Evolutionary conservation across 352 stramenopile species (phyloP).

Genomic region (Globisporangium nodosum): DNA sequence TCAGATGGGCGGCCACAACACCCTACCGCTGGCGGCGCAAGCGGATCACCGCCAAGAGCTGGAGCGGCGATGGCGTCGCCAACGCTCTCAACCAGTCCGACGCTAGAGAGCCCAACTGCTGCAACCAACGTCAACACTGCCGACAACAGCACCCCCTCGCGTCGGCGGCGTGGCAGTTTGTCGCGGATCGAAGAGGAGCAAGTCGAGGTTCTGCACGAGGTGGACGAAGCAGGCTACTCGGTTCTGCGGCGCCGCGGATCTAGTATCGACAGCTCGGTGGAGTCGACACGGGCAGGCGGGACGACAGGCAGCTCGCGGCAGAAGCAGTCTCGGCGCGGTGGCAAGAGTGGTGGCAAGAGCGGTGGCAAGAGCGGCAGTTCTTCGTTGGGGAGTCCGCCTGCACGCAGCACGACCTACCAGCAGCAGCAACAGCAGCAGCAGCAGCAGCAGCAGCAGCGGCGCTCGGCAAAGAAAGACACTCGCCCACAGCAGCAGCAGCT

Average conservation of each 20-base stretch:
- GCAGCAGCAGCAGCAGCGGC: neutral
- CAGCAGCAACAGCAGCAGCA: conserved; percentile 1
- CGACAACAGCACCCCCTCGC: neutral
- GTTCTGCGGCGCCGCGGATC: conserved; percentile 33
- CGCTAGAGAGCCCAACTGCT: neutral
- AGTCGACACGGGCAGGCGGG: neutral
- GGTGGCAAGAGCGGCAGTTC: neutral
- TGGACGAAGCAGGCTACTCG: conserved; percentile 49
- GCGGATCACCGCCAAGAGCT: neutral
- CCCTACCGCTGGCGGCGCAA: neutral
- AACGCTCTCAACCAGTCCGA: neutral
- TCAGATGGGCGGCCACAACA: neutral
- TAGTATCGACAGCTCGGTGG: neutral
- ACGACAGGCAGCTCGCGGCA: neutral
- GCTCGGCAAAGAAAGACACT: conserved; percentile 6
- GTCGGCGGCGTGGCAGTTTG: conserved; percentile 16
- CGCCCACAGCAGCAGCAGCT: conserved; percentile 4
- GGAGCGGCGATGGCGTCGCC: neutral
- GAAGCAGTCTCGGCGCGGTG: neutral
- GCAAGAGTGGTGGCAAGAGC: neutral
- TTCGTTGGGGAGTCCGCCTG: neutral
- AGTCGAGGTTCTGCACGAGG: conserved; percentile 6
- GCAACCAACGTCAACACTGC: neutral
- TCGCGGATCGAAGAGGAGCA: conserved; percentile 7
- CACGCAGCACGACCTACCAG: neutral